These are phyloP conservation scores for Candida verbasci DNA, from an alignment of 805 yeast genomes.

Conservation along the genomic window DNA sequence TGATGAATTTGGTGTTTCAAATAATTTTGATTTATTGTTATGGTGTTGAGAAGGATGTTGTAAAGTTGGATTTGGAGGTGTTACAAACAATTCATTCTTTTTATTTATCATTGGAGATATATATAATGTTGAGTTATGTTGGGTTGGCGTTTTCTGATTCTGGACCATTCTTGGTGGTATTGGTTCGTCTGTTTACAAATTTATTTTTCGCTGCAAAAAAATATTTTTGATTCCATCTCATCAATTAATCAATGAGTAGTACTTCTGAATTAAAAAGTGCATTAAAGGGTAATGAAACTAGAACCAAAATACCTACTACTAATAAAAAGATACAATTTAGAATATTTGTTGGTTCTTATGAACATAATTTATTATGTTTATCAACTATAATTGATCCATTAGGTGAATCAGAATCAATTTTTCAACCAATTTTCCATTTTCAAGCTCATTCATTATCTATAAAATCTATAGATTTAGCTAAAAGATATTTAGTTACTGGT, in stretches of 20 bases:
- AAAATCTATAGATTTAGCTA: slow-evolving; percentile 76
- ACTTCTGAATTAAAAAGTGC: slow-evolving; percentile 6
- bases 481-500: slow-evolving; percentile 85
- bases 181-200: too few relatives aligned
- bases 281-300: slow-evolving; percentile 6
- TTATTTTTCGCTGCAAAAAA: too few relatives aligned
- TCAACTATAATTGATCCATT: slow-evolving; percentile 57
- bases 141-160: slow-evolving; percentile 39
- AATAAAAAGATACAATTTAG: slow-evolving; percentile 47
- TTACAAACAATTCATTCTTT: slow-evolving; percentile 37
- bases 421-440: slow-evolving; percentile 93
- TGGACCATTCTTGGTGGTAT: slow-evolving; percentile 16
- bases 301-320: neutral
- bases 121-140: slow-evolving; percentile 68
- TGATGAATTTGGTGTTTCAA: slow-evolving; percentile 42
- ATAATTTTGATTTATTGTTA: slow-evolving; percentile 14
- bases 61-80: slow-evolving; percentile 42
- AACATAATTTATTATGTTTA: slow-evolving; percentile 83
- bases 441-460: slow-evolving; percentile 91
- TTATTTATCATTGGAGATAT: slow-evolving; percentile 62
- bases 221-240: slow-evolving; percentile 3
- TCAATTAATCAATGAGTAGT: neutral
- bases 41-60: neutral
- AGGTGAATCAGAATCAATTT: slow-evolving; percentile 49
- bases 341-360: slow-evolving; percentile 91